These are phyloP conservation scores for Lentinula sp. DNA, from an alignment of 768 basidiomycete genomes.

Conservation along the genomic window DNA sequence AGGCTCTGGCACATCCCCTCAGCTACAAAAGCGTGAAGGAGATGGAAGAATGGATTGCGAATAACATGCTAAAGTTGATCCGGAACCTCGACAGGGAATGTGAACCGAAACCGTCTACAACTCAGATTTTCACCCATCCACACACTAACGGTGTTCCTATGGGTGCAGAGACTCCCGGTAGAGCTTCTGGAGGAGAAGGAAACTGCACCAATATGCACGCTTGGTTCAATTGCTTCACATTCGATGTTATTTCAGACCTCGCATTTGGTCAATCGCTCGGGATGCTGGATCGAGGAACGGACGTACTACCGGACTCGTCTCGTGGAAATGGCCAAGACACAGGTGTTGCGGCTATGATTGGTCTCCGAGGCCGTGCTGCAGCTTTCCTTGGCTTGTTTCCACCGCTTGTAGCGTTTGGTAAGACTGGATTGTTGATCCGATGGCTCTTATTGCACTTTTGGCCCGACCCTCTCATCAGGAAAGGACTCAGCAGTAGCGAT, in stretches of 20 bases:
- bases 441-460: background rate
- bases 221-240: constrained; percentile 5
- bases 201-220: background rate
- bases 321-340: background rate
- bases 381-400: constrained; percentile 3
- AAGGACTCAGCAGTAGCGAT: constrained; percentile 1
- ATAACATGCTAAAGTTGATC: background rate
- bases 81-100: background rate
- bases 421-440: background rate
- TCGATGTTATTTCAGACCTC: constrained; percentile 3
- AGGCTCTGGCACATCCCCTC: background rate
- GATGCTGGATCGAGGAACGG: constrained; percentile 4
- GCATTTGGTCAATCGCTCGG: constrained; percentile 4
- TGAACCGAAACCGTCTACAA: background rate
- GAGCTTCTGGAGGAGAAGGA: background rate
- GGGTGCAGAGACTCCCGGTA: background rate
- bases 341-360: constrained; percentile 3
- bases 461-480: constrained; percentile 1
- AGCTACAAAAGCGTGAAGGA: constrained; percentile 1
- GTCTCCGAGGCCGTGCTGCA: background rate
- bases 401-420: background rate
- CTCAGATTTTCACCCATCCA: background rate
- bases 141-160: background rate
- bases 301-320: background rate
- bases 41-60: constrained; percentile 2